Percentiles rank a stretch among this genome's conserved stretches.
phyloP scores from a whole-genome alignment of 495 filamentous ascomycete genomes.

The Xylaria intraflava region DNA sequence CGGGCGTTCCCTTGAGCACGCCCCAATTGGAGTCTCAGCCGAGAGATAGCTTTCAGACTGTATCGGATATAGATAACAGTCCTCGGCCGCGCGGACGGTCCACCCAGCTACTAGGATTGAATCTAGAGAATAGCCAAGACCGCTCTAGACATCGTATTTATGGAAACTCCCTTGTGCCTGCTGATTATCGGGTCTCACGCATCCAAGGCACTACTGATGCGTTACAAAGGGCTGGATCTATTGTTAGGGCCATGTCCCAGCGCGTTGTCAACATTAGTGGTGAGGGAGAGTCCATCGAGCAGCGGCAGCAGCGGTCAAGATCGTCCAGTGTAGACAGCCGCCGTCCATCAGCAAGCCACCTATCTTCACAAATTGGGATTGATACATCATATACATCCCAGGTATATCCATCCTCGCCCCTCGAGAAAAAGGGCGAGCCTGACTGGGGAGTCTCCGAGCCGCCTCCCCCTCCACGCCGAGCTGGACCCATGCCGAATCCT shows the following conservation, averaged over 20 bases:
- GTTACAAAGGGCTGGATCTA: constrained; percentile 73
- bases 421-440: constrained; percentile 39
- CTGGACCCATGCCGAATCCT: constrained; percentile 60
- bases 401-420: constrained; percentile 34
- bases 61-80: constrained; percentile 42
- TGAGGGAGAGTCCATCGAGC: constrained; percentile 67
- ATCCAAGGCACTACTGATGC: constrained; percentile 54
- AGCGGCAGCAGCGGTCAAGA: constrained; percentile 58
- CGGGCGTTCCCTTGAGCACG: constrained; percentile 43
- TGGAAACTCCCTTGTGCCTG: constrained; percentile 42
- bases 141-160: constrained; percentile 40
- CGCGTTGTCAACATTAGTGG: constrained; percentile 96
- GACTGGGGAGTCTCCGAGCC: constrained; percentile 23
- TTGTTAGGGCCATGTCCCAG: constrained; percentile 94
- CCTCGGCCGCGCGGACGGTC: constrained; percentile 33
- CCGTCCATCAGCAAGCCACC: constrained; percentile 22
- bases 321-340: constrained; percentile 40
- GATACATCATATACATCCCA: constrained; percentile 44
- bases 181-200: constrained; percentile 48
- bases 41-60: constrained; percentile 57
- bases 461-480: constrained; percentile 30
- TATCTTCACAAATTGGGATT: constrained; percentile 46
- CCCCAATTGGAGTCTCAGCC: constrained; percentile 50
- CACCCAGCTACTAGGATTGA: constrained; percentile 41
- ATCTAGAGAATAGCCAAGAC: constrained; percentile 45